Conservation (phyloP, 805 yeast species). For the Wickerhamomyces chambardii region DNA sequence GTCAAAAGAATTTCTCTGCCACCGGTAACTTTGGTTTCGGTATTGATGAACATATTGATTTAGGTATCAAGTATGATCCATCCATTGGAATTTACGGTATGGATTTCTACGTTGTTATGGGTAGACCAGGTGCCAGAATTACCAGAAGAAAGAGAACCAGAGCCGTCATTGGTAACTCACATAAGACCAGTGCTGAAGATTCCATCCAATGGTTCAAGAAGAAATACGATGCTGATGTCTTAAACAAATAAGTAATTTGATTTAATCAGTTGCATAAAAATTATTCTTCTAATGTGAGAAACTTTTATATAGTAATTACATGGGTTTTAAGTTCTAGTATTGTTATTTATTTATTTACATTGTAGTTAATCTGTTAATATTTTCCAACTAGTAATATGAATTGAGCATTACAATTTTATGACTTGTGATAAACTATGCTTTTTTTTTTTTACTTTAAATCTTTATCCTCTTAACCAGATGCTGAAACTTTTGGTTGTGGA, state of each 20-base stretch:
- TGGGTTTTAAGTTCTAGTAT: too few relatives aligned
- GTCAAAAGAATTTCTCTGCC: constrained; percentile 88
- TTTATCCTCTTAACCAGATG: not conserved
- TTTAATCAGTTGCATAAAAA: too few relatives aligned
- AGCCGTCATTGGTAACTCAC: constrained; percentile 83
- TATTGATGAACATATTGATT: constrained; percentile 98
- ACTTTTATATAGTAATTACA: too few relatives aligned
- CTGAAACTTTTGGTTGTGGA: not conserved
- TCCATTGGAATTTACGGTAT: constrained; percentile 99
- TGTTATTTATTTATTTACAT: too few relatives aligned
- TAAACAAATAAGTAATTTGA: constrained; percentile 59
- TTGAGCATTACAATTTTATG: too few relatives aligned
- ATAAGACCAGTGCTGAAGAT: constrained; percentile 89
- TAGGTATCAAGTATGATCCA: constrained; percentile 99
- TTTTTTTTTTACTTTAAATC: too few relatives aligned
- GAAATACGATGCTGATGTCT: constrained; percentile 98
- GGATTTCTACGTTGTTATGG: constrained; percentile 99
- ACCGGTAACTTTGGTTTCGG: constrained; percentile 99
- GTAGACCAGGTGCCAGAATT: constrained; percentile 99
- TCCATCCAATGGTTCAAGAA: constrained; percentile 98
- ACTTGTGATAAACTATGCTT: too few relatives aligned
- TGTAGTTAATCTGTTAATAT: too few relatives aligned
- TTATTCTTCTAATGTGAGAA: constrained; percentile 1
- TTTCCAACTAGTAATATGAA: too few relatives aligned
- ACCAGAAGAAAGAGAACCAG: constrained; percentile 97